Conservation (phyloP, 192 early-diverging fungal genomes). For the Coemansia furcata region DNA sequence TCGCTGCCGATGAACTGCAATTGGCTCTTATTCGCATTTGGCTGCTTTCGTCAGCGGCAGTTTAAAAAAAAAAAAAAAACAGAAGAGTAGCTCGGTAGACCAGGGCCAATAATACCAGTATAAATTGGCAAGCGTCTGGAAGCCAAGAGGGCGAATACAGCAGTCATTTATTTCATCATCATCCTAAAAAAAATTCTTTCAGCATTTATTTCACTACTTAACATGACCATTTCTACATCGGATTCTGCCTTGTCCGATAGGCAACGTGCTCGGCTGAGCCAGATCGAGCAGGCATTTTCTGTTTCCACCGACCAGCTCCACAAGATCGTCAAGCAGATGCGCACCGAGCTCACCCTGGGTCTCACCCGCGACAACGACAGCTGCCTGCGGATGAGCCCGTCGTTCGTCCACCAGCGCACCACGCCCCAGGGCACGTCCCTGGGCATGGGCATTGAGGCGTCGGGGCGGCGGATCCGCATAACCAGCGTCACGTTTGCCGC, state of each 20-base stretch:
- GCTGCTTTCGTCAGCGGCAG: background rate
- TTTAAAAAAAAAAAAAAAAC: background rate
- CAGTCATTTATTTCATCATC: too few relatives aligned
- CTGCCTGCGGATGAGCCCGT: slow-evolving; percentile 64
- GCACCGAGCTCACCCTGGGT: slow-evolving; percentile 56
- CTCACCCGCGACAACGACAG: slow-evolving; percentile 66
- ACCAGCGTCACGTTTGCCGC: slow-evolving; percentile 65
- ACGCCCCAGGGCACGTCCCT: slow-evolving; percentile 72
- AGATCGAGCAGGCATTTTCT: slow-evolving; percentile 40
- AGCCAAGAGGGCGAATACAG: background rate
- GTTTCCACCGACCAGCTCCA: slow-evolving; percentile 19
- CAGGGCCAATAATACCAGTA: background rate
- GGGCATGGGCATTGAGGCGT: slow-evolving; percentile 82
- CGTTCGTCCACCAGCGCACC: slow-evolving; percentile 56
- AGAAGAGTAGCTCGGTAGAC: background rate
- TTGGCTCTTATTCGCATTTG: background rate
- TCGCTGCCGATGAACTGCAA: background rate
- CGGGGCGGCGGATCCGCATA: slow-evolving; percentile 84
- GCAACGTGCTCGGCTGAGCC: slow-evolving; percentile 48
- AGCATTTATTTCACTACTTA: background rate
- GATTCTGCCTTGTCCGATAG: slow-evolving; percentile 36
- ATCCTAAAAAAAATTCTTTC: background rate
- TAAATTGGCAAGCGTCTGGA: background rate
- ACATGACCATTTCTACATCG: slow-evolving; percentile 5
- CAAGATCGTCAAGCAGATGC: slow-evolving; percentile 37